These are phyloP conservation scores for Fusarium graminum DNA, from an alignment of 2,329 filamentous ascomycete genomes.

Conservation along the genomic window DNA sequence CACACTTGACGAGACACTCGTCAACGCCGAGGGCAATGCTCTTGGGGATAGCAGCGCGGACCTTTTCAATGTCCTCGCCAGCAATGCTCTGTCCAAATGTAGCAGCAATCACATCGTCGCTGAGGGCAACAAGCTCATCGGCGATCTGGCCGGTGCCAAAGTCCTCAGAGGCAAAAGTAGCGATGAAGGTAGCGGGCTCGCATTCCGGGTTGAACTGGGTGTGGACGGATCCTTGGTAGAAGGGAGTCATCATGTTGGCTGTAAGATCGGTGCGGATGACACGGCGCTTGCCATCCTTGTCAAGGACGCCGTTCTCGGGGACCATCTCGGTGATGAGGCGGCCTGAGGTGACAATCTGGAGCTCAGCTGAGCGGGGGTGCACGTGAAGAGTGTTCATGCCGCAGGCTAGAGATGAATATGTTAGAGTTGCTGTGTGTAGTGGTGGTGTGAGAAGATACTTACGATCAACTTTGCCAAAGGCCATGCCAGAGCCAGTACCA, in stretches of 20 bases:
- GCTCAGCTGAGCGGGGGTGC: constrained; percentile 66
- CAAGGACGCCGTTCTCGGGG: constrained; percentile 63
- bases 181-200: constrained; percentile 63
- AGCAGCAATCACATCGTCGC: constrained; percentile 60
- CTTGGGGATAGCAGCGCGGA: constrained; percentile 57
- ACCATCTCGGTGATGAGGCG: constrained; percentile 65
- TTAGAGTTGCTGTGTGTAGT: constrained; percentile 23
- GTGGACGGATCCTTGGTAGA: constrained; percentile 68
- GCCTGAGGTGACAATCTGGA: constrained; percentile 65
- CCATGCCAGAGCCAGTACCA: constrained; percentile 64
- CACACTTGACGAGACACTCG: constrained; percentile 58
- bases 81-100: constrained; percentile 61
- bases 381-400: constrained; percentile 70
- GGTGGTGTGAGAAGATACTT: constrained; percentile 16
- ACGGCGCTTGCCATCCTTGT: constrained; percentile 54
- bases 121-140: constrained; percentile 64
- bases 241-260: constrained; percentile 64
- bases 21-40: constrained; percentile 67
- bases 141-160: constrained; percentile 65
- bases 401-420: constrained; percentile 55
- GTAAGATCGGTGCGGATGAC: constrained; percentile 59
- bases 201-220: constrained; percentile 69
- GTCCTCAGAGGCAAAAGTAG: constrained; percentile 64
- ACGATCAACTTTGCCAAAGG: constrained; percentile 63
- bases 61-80: constrained; percentile 61